Evolutionary conservation across 352 stramenopile genomes (phyloP).

Genomic region (Albugo candida): DNA sequence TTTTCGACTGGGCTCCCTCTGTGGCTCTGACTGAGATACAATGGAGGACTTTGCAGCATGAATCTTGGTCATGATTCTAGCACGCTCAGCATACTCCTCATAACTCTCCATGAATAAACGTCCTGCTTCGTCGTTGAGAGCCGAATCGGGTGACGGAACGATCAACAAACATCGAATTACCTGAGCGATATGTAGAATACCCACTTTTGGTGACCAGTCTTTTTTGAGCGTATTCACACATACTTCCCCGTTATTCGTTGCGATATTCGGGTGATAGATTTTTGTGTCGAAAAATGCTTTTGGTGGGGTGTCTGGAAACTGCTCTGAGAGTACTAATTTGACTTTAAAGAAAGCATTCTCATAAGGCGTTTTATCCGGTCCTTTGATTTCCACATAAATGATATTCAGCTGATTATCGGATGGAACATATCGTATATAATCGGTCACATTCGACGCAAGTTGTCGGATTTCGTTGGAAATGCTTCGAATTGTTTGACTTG

Average conservation of each 20-base stretch:
- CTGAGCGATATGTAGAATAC: constrained; percentile 91
- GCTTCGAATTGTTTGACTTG: constrained; percentile 82
- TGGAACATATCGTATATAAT: constrained; percentile 85
- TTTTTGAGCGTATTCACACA: constrained; percentile 99
- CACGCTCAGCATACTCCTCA: no score
- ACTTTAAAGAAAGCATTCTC: constrained; percentile 90
- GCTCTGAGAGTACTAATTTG: constrained; percentile 85
- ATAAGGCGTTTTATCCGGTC: constrained; percentile 95
- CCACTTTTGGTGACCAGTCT: constrained; percentile 90
- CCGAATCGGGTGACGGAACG: constrained; percentile 97
- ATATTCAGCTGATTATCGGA: constrained; percentile 81
- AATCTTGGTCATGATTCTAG: no score
- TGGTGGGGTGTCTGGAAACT: constrained; percentile 69
- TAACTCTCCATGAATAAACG: constrained; percentile 99
- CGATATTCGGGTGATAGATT: constrained; percentile 99
- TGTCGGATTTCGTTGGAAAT: constrained; percentile 85
- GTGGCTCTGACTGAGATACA: no score
- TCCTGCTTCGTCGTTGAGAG: constrained; percentile 97
- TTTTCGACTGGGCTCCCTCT: no score
- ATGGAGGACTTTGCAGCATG: no score
- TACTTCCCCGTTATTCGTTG: constrained; percentile 90
- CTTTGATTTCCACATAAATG: constrained; percentile 92
- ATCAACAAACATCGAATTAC: constrained; percentile 99
- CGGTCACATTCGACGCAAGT: constrained; percentile 75
- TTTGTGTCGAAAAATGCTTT: constrained; percentile 96